Base-by-base conservation (phyloP, 495 filamentous ascomycete genomes). In the Pseudoneurospora amorphoporcata region DNA sequence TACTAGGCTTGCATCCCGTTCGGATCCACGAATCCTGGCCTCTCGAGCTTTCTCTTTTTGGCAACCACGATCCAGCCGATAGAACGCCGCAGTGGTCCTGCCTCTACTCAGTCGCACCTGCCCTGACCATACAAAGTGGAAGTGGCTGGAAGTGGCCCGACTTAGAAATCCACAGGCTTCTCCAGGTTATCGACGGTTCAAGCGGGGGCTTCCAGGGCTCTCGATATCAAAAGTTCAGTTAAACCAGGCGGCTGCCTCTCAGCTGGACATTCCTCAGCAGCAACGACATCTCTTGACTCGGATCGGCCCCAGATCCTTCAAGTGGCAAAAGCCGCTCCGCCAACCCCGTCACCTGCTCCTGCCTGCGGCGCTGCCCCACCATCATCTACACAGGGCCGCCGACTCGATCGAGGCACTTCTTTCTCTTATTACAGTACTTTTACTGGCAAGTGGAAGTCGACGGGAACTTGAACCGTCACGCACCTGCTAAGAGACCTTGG, bases 331-430 rank as follows among this genome's bases (percentile, higher is more conserved):
- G 71, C 75, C 68, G 71, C 68, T 10, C 38, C 38, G 35, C 74
- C 68, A 72, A 73, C 58, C 75, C 73, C 75, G 75, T 76, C 75
- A 76, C 72, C 75, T 76, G 75, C 42, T 69, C 61, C 29, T 39
- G 53, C 53, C 29, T 65, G 53, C 14, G 53, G 53, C 53, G n/a
- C 70, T 70, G 72, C 68, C 72, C 72, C 74, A 74, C 72, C 71
- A 71, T 73, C 53, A 23, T 70, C 39, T 40, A 40, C 35, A 58
- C 23, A 65, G 53, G 53, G 53, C 53, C 53, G 53, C 53, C 53
- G 29, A 65, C 53, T 65, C 7, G 53, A 65, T 65, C 53, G 53
- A 65, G 53, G 53, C 17, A 65, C 53, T 65, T 65, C 32, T 65
- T 14, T 23, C 23, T 23, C 23, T 23, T 23, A 23, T 65, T 65